Conservation (phyloP, 768 basidiomycete genomes). For the Lactifluus echinatus region DNA sequence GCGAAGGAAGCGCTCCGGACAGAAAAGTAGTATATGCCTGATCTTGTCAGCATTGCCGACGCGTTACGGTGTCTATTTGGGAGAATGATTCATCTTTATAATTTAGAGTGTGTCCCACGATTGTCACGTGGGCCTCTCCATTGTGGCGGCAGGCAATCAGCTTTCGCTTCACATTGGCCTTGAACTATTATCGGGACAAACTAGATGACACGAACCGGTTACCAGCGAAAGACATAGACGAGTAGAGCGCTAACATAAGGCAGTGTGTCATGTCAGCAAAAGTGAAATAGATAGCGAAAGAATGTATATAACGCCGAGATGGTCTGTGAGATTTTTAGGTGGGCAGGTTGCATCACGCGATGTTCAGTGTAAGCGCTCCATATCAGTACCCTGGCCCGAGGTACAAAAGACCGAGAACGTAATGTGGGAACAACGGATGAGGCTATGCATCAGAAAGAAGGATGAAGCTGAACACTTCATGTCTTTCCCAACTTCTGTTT, state of each 20-base stretch:
- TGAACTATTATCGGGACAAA: neutral
- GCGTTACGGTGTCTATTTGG: slow-evolving; percentile 23
- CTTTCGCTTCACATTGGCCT: neutral
- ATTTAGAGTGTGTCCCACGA: neutral
- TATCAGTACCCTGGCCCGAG: slow-evolving; percentile 14
- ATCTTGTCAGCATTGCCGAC: neutral
- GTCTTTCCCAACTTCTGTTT: neutral
- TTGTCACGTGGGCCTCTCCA: neutral
- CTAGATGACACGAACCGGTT: slow-evolving; percentile 5
- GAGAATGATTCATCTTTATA: slow-evolving; percentile 26
- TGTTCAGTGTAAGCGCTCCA: neutral
- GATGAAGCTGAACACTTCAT: slow-evolving; percentile 3
- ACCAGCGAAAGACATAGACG: slow-evolving; percentile 19
- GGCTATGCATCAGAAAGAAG: slow-evolving; percentile 1
- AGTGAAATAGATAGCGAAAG: slow-evolving; percentile 16
- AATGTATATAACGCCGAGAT: slow-evolving; percentile 10
- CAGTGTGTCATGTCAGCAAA: slow-evolving; percentile 15
- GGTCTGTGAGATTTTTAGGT: neutral
- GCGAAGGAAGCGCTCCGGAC: slow-evolving; percentile 25
- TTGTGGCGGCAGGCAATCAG: neutral
- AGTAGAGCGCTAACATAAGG: slow-evolving; percentile 19
- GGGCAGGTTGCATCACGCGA: neutral
- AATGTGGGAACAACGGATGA: neutral
- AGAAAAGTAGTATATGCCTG: slow-evolving; percentile 24
- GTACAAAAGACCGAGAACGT: neutral